Conservation (phyloP, 2,329 filamentous ascomycete genomes). For the Cladosporium phlei region DNA sequence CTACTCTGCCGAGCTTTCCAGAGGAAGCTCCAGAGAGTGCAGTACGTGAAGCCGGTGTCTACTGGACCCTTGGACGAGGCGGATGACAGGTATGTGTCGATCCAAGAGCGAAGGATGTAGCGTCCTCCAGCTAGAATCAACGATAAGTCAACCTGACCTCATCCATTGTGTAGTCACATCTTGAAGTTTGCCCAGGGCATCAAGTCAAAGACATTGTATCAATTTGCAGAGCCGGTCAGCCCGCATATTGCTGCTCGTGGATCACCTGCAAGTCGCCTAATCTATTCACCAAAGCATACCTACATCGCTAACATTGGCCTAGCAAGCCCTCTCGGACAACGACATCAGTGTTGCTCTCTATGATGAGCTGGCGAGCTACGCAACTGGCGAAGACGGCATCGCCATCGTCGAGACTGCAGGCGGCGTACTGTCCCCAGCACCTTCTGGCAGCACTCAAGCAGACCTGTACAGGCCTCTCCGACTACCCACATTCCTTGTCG, state of each 20-base stretch:
- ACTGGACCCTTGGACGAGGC: conserved; percentile 66
- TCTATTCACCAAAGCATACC: not conserved
- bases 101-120: not conserved
- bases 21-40: conserved; percentile 47
- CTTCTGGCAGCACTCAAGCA: conserved; percentile 70
- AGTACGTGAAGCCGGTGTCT: conserved; percentile 76
- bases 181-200: conserved; percentile 52
- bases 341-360: conserved; percentile 39
- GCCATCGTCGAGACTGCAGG: conserved; percentile 76
- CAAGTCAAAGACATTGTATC: conserved; percentile 60
- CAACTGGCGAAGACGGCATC: conserved; percentile 47
- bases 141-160: not conserved
- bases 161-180: conserved; percentile 52
- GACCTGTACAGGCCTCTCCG: conserved; percentile 71
- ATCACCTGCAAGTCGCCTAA: not conserved
- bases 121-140: not conserved
- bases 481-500: conserved; percentile 68
- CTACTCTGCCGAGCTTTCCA: conserved; percentile 61
- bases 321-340: conserved; percentile 21
- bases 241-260: conserved; percentile 66
- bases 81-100: conserved; percentile 56
- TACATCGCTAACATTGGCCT: not conserved
- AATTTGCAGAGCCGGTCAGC: conserved; percentile 70
- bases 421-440: conserved; percentile 73
- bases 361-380: conserved; percentile 39